phyloP scores from a whole-genome alignment of 352 stramenopile genomes.

The Phytophthora hibernalis region DNA sequence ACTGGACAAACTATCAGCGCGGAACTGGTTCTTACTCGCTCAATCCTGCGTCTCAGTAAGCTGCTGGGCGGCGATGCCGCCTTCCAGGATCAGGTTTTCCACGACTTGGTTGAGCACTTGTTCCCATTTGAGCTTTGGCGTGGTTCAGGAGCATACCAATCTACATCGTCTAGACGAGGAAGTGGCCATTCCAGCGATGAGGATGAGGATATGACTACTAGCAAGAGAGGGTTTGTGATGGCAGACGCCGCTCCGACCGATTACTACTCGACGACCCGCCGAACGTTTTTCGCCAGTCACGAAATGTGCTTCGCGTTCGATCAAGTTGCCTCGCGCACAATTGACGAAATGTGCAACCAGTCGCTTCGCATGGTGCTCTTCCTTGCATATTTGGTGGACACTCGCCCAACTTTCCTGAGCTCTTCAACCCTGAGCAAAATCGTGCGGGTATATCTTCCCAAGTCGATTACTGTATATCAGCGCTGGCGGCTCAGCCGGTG shows the following conservation, averaged over 20 bases:
- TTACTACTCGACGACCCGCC: slow-evolving; percentile 47
- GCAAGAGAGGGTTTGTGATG: slow-evolving; percentile 26
- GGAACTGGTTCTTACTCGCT: slow-evolving; percentile 59
- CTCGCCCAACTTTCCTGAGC: slow-evolving; percentile 60
- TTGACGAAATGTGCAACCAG: slow-evolving; percentile 73
- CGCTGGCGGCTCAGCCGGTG: slow-evolving; percentile 73
- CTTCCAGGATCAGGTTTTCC: slow-evolving; percentile 66
- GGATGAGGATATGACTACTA: slow-evolving; percentile 47
- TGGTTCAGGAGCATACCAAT: slow-evolving; percentile 29
- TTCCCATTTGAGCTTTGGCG: slow-evolving; percentile 55
- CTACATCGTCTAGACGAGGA: slow-evolving; percentile 32
- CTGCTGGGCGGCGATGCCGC: slow-evolving; percentile 49
- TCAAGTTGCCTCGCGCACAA: slow-evolving; percentile 61
- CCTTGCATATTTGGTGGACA: slow-evolving; percentile 68
- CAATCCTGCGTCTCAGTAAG: slow-evolving; percentile 68
- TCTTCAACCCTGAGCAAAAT: slow-evolving; percentile 50
- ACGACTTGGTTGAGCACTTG: slow-evolving; percentile 62
- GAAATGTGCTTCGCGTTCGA: slow-evolving; percentile 70
- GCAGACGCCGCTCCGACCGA: slow-evolving; percentile 22
- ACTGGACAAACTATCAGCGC: slow-evolving; percentile 30
- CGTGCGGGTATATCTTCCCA: slow-evolving; percentile 54
- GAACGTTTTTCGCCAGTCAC: slow-evolving; percentile 51
- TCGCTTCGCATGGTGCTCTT: slow-evolving; percentile 72
- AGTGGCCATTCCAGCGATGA: slow-evolving; percentile 30
- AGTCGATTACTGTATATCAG: slow-evolving; percentile 74